Percentiles rank a stretch among this genome's conserved stretches.
Evolutionary conservation across 371 early-diverging fungal species (phyloP).

Genomic region (Apophysomyces ossiformis): DNA sequence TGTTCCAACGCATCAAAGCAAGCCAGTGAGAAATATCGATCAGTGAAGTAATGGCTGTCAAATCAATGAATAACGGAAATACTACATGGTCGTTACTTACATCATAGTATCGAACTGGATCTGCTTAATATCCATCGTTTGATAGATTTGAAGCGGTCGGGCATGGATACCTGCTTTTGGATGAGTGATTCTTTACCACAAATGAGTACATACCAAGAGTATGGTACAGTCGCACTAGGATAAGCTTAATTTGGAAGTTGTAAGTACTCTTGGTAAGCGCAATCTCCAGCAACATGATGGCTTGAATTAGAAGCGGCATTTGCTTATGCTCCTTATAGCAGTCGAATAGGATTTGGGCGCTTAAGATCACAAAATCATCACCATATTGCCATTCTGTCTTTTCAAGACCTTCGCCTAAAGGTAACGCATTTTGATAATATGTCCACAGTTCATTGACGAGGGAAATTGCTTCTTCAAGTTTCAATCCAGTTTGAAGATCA

Average conservation of each 20-base stretch:
- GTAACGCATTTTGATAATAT: conserved; percentile 62
- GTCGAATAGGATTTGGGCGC: conserved; percentile 63
- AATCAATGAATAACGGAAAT: not conserved
- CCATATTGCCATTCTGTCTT: conserved; percentile 81
- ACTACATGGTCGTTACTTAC: conserved; percentile 32
- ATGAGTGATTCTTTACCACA: not conserved
- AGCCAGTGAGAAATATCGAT: conserved; percentile 66
- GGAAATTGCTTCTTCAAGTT: conserved; percentile 12
- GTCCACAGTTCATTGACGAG: conserved; percentile 57
- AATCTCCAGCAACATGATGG: conserved; percentile 73
- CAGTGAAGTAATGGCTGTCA: conserved; percentile 66
- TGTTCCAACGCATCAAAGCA: conserved; percentile 57
- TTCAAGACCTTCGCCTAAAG: conserved; percentile 66
- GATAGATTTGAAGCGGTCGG: conserved; percentile 70
- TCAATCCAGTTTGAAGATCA: conserved; percentile 32
- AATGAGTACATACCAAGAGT: conserved; percentile 56
- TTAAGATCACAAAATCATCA: conserved; percentile 79
- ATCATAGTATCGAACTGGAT: conserved; percentile 88
- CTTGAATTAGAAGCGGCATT: conserved; percentile 43
- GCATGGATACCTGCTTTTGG: conserved; percentile 58
- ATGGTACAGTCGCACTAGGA: conserved; percentile 80
- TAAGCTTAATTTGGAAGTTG: conserved; percentile 84
- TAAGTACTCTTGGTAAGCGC: conserved; percentile 76
- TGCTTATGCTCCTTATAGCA: conserved; percentile 47
- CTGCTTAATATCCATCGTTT: conserved; percentile 86